A percentile compares a stretch with the other conserved stretches of the same genome.
Evolutionary conservation across 345 rosid genomes (phyloP).

Genomic region (Acer campestre): DNA sequence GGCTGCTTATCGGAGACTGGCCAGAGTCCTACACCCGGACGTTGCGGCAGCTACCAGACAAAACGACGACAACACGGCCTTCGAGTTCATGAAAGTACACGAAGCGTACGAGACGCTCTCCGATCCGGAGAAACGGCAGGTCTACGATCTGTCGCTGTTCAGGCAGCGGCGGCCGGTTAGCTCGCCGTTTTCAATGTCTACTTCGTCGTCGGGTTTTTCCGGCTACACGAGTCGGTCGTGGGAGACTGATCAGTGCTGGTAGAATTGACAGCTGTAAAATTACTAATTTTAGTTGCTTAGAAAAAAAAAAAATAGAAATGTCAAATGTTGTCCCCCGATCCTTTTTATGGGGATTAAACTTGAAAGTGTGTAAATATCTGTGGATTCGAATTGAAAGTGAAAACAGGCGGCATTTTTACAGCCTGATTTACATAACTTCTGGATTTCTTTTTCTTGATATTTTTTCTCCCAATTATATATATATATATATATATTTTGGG

Average conservation of each 20-base stretch:
- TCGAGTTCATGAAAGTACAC: constrained; percentile 57
- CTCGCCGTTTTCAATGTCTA: constrained; percentile 30
- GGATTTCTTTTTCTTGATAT: background rate
- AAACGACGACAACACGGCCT: constrained; percentile 4
- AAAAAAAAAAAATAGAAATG: background rate
- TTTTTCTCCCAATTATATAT: no score
- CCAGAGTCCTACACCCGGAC: constrained; percentile 68
- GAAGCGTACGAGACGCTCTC: constrained; percentile 70
- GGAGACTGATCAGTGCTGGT: constrained; percentile 88
- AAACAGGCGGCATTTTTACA: constrained; percentile 22
- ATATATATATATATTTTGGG: no score
- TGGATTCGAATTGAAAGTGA: background rate
- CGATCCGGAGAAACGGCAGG: constrained; percentile 64
- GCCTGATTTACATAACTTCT: constrained; percentile 7
- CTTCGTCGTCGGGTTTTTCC: constrained; percentile 26
- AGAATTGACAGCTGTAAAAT: background rate
- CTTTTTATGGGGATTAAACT: constrained; percentile 1
- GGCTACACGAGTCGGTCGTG: constrained; percentile 43
- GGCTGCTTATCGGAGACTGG: constrained; percentile 63
- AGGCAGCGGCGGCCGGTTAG: constrained; percentile 22
- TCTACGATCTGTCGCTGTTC: constrained; percentile 51
- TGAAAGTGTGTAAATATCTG: background rate
- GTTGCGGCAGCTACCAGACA: constrained; percentile 29
- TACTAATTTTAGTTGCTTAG: background rate
- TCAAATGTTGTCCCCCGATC: background rate